Base-by-base conservation (phyloP, 768 basidiomycete genomes). In the Serendipita sp. region DNA sequence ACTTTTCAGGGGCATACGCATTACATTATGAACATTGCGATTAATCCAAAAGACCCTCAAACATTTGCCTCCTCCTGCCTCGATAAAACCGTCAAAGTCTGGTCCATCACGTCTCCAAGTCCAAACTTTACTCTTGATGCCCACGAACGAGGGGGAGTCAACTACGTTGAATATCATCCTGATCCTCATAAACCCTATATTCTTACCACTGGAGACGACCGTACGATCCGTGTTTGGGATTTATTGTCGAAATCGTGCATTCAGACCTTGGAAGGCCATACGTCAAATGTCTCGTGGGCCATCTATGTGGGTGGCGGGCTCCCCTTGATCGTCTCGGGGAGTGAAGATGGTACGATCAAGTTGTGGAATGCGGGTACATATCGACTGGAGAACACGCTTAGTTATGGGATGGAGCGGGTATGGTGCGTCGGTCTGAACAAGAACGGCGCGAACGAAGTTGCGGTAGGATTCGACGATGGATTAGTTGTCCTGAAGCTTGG, bases 321-420 rank as follows among this genome's bases (percentile, higher is more conserved):
- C 22, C 96, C 96, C 2, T 82, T 99, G 68, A 90, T 98, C 70
- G 78, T 88, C 70, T 93, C 90, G 64, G 96, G 96, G 51, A 90
- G 90, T 61, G 95, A 98, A 72, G 96, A 98, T 68, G 96, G 96
- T 3, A 92, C 93, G 0, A 77, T 99, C 71, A 99, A 98, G 76
- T 83, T 99, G 64, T 99, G 96, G 96, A 95, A 98, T 70, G 87
- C 89, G 48, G 87, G 87, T 3, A 98, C 96, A 1, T 99, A 98
- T 72, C 78, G 95, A 9, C 77, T 99, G 42, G 96, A 98, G 74
- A 97, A 94, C 71, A 98, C 96, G 3, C 76, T 98, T 51, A 93
- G 84, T 73, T 99, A 98, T 69, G 90, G 90, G 0, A 75, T 99
- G 58, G 96, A 98, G 75, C 82, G 95, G 30, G 90, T 90, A 4